Evolutionary conservation across 1,284 basidiomycete species (phyloP).

Genomic region (Sporisorium graminicola): DNA sequence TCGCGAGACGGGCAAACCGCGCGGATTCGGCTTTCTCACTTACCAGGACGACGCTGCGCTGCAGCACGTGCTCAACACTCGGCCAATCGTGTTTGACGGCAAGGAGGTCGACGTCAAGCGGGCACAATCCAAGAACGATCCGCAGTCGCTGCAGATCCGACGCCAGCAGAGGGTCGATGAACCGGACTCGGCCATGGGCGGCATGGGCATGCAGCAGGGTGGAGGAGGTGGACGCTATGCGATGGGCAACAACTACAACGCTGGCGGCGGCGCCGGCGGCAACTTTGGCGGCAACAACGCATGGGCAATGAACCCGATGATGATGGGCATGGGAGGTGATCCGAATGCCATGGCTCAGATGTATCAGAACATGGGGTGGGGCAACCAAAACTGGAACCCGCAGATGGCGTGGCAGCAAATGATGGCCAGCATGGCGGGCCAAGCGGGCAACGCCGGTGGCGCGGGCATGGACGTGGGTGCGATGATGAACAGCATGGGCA

Average conservation of each 20-base stretch:
- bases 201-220: conserved; percentile 17
- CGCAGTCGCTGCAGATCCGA: conserved; percentile 36
- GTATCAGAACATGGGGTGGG: conserved; percentile 73
- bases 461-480: conserved; percentile 73
- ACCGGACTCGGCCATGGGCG: conserved; percentile 13
- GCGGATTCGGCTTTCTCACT: conserved; percentile 98
- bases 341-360: conserved; percentile 73
- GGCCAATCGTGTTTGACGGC: conserved; percentile 69
- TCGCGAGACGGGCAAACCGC: conserved; percentile 91
- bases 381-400: conserved; percentile 64
- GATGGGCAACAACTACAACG: conserved; percentile 17
- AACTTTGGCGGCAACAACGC: conserved; percentile 72
- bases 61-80: conserved; percentile 73
- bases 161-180: conserved; percentile 32
- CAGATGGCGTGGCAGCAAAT: conserved; percentile 68
- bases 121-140: conserved; percentile 56
- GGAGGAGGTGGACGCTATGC: conserved; percentile 10
- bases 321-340: conserved; percentile 71
- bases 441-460: conserved; percentile 44
- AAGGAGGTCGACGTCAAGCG: conserved; percentile 89
- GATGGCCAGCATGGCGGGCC: conserved; percentile 53
- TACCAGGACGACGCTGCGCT: conserved; percentile 88
- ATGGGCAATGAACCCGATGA: conserved; percentile 72
- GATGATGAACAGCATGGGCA: conserved; percentile 68
- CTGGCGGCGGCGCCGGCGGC: conserved; percentile 74